These are phyloP conservation scores for Clavispora fructus DNA, from an alignment of 805 yeast species.

Conservation along the genomic window DNA sequence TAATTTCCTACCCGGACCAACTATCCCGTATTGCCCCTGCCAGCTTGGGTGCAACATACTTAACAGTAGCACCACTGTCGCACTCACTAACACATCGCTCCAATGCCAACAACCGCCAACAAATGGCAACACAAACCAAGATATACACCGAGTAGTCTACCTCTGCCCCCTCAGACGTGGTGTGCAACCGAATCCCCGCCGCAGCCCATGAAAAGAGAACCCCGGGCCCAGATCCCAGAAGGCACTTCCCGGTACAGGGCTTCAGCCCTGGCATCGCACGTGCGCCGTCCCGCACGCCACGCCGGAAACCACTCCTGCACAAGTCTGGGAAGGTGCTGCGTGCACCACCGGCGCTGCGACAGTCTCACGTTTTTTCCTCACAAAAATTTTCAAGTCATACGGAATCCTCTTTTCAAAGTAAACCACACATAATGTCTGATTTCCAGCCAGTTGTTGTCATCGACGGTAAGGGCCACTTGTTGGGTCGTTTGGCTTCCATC, in stretches of 20 bases:
- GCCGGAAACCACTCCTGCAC: not conserved
- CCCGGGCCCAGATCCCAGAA: too few species aligned
- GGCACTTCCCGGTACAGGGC: slow-evolving; percentile 3
- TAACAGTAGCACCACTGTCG: too few species aligned
- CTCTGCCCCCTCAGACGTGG: too few species aligned
- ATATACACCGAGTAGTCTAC: too few species aligned
- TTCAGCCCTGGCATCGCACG: slow-evolving; percentile 5
- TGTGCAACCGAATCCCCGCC: too few species aligned
- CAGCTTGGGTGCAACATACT: too few species aligned
- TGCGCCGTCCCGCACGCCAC: not conserved
- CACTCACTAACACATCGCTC: too few species aligned
- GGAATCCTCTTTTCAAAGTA: slow-evolving; percentile 6
- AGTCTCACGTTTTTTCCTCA: slow-evolving; percentile 8
- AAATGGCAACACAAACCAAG: too few species aligned
- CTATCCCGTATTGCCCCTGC: too few species aligned
- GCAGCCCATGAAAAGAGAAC: too few species aligned
- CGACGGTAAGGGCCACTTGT: slow-evolving; percentile 99
- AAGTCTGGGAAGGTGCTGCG: not conserved
- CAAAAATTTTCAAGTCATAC: slow-evolving; percentile 10
- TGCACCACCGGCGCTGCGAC: slow-evolving; percentile 1
- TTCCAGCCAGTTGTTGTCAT: slow-evolving; percentile 96
- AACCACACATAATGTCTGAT: slow-evolving; percentile 53
- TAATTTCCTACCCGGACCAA: too few species aligned
- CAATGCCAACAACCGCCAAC: too few species aligned
- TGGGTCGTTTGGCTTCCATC: slow-evolving; percentile 98